phyloP scores from a whole-genome alignment of 2,329 filamentous ascomycete species.

The Fusarium ramigenum region DNA sequence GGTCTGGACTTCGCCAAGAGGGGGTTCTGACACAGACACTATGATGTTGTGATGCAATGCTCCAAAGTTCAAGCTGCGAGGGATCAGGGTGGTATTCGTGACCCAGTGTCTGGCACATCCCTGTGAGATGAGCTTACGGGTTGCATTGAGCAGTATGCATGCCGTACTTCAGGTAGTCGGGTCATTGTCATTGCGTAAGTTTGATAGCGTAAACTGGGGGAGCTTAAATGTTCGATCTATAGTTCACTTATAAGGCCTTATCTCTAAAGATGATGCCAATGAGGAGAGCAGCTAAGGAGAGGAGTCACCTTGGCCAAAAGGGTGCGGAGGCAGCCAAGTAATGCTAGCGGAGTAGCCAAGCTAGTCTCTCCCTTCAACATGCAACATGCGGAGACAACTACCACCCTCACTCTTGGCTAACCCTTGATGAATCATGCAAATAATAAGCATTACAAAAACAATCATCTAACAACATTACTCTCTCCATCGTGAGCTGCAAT shows the following conservation, averaged over 20 bases:
- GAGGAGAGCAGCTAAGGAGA: not conserved
- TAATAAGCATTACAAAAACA: not conserved
- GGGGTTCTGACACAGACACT: not conserved
- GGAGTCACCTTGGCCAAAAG: not conserved
- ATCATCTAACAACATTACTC: not conserved
- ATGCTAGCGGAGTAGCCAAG: not conserved
- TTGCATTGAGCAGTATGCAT: not conserved
- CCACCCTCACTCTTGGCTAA: not conserved
- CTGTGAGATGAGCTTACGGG: not conserved
- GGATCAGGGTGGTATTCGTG: conserved; percentile 7
- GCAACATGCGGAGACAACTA: conserved; percentile 4
- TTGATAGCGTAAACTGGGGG: not conserved
- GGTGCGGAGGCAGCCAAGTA: not conserved
- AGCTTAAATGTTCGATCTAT: not conserved
- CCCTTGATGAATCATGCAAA: not conserved
- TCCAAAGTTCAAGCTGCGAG: not conserved
- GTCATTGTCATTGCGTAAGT: not conserved
- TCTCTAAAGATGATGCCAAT: not conserved
- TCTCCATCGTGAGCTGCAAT: not conserved
- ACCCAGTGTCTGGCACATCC: not conserved
- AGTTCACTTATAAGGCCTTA: not conserved
- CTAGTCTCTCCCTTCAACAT: not conserved
- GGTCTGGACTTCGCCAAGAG: not conserved
- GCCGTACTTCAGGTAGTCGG: not conserved
- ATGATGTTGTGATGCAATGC: conserved; percentile 5